These are phyloP conservation scores for Filosporella fistucella DNA, from an alignment of 495 filamentous ascomycete genomes.

Conservation along the genomic window DNA sequence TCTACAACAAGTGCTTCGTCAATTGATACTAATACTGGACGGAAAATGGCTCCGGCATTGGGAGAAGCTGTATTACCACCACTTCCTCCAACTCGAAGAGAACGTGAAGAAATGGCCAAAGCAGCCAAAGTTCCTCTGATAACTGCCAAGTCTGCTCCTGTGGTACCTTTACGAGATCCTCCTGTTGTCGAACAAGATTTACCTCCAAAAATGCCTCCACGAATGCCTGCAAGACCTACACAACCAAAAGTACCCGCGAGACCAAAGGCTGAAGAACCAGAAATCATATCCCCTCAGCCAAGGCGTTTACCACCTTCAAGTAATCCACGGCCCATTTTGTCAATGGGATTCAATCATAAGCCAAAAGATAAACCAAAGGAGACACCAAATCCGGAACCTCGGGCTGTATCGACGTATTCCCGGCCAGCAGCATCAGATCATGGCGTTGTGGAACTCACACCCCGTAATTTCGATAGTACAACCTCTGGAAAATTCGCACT, in stretches of 20 bases:
- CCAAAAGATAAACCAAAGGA: background rate
- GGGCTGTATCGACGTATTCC: constrained; percentile 5
- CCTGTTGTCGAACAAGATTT: constrained; percentile 16
- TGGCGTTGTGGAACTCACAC: constrained; percentile 15
- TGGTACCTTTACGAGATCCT: constrained; percentile 12
- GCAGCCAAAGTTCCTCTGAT: constrained; percentile 9
- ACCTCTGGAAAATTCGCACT: constrained; percentile 16
- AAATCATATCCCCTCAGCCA: constrained; percentile 1
- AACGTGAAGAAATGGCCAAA: constrained; percentile 17
- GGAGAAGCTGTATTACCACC: constrained; percentile 46
- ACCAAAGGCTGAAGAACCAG: constrained; percentile 6
- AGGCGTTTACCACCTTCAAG: constrained; percentile 17
- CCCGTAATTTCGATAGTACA: constrained; percentile 15
- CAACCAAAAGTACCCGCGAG: constrained; percentile 14
- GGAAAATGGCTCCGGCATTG: constrained; percentile 42
- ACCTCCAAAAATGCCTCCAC: constrained; percentile 18
- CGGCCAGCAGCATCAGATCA: constrained; percentile 5
- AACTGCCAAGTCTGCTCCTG: constrained; percentile 17
- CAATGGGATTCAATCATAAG: constrained; percentile 23
- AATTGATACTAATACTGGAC: constrained; percentile 5
- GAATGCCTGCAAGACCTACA: constrained; percentile 4
- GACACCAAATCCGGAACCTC: constrained; percentile 9
- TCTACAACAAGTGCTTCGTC: constrained; percentile 4
- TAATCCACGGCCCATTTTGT: constrained; percentile 7
- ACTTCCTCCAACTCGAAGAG: constrained; percentile 25